A percentile compares a stretch with the other conserved stretches of the same genome.
These are phyloP conservation scores for Phyllachora maydis DNA, from an alignment of 2,329 filamentous ascomycete genomes.

Conservation along the genomic window DNA sequence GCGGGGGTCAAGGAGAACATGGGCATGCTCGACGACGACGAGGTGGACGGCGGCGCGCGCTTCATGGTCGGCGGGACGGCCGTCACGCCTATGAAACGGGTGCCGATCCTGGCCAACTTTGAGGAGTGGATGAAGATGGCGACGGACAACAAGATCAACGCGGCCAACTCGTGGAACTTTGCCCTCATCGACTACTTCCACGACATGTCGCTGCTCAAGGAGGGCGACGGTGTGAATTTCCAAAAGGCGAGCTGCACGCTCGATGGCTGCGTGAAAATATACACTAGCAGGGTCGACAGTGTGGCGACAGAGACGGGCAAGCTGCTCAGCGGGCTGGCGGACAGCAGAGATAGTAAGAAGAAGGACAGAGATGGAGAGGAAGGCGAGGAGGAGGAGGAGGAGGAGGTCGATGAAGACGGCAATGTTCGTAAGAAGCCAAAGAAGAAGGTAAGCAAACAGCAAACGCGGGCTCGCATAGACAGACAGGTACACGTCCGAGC, in stretches of 20 bases:
- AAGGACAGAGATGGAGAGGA: constrained; percentile 42
- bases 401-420: constrained; percentile 28
- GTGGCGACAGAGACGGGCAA: constrained; percentile 96
- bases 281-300: constrained; percentile 94
- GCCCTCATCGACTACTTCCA: constrained; percentile 99
- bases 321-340: constrained; percentile 77
- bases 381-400: constrained; percentile 46
- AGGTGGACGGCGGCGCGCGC: too few species aligned
- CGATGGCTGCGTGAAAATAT: constrained; percentile 97
- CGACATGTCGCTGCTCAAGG: constrained; percentile 92
- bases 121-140: constrained; percentile 99
- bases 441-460: constrained; percentile 52
- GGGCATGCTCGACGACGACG: constrained; percentile 22
- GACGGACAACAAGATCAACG: constrained; percentile 98
- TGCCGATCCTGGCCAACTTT: constrained; percentile 91
- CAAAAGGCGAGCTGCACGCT: constrained; percentile 95
- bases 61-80: constrained; percentile 51
- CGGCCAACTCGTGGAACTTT: constrained; percentile 97
- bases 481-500: too few species aligned
- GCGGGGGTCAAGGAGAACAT: constrained; percentile 16
- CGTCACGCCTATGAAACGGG: constrained; percentile 88
- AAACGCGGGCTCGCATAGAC: too few species aligned
- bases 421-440: constrained; percentile 38
- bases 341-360: constrained; percentile 62
- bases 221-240: constrained; percentile 94